A percentile compares a stretch with the other conserved stretches of the same genome.
Conservation (phyloP, 1,284 basidiomycete genomes). For the Inonotus hispidus region DNA sequence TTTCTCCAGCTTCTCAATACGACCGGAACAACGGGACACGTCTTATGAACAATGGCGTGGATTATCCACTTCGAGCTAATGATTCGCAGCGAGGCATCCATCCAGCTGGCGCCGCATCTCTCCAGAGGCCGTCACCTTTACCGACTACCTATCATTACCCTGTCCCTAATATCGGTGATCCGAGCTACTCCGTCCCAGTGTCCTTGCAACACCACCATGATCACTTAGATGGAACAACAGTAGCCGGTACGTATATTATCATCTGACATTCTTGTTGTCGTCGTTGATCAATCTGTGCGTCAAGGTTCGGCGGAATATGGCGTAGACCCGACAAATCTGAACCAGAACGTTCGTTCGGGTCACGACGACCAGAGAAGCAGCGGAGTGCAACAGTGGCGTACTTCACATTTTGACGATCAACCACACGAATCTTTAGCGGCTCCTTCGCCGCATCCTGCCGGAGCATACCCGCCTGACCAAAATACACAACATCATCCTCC, state of each 20-base stretch:
- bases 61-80: too few relatives aligned
- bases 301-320: neutral
- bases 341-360: neutral
- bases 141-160: neutral
- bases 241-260: too few relatives aligned
- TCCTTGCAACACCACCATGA: too few relatives aligned
- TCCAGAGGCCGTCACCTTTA: neutral
- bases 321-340: neutral
- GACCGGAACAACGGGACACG: neutral
- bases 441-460: neutral
- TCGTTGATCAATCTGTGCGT: neutral
- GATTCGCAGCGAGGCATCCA: neutral
- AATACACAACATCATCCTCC: neutral
- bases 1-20: neutral
- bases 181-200: neutral
- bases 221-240: too few relatives aligned
- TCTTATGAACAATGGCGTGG: neutral
- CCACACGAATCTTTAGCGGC: neutral
- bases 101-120: neutral
- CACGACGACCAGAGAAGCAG: neutral
- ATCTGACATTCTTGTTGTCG: too few relatives aligned
- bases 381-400: neutral
- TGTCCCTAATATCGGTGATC: neutral
- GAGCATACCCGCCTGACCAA: neutral
- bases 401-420: neutral